Evolutionary conservation across 495 filamentous ascomycete genomes (phyloP), one percentile per base, ranked within the genome.

Genomic region (Hypoxylon fuscum): DNA sequence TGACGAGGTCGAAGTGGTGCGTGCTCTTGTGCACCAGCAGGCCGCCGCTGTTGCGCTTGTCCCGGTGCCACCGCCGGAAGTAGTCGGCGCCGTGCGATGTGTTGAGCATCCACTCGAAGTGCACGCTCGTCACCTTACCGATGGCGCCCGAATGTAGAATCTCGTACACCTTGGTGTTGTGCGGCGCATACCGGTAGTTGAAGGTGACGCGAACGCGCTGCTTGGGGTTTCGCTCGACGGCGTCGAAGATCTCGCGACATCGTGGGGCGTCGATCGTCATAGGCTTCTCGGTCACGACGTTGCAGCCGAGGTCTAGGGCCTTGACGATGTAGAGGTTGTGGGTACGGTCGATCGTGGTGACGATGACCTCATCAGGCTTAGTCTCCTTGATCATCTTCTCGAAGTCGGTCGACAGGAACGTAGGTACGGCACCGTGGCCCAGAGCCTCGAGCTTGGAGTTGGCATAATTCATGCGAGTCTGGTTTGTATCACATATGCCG

Each of bases 91-190:
- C 84, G 66, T 87, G 84, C 10, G 75, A 76, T 5, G 82, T 84
- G 64, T 87, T 83, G 23, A 87, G 77, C 67, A 84, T 73, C 83
- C 83, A 85, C 62, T 85, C 82, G 55, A 87, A 85, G 63, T 85
- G 84, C 38, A 87, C 79, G 9, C 78, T 81, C 12, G 78, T 79
- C 0, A 85, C 77, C 15, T 68, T 67, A 2, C 84, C 83, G 64
- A 87, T 83, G 5, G 77, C 79, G 14, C 81, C 81, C 0, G 76
- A 68, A 12, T 68, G 72, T 9, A 85, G 60, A 3, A 87, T 40
- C 62, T 81, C 77, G 57, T 71, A 77, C n/a, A 80, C 70, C 42
- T 75, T 76, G 43, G 79, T 81, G 72, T 81, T 79, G 74, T 81
- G 79, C 48, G 79, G 79, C 21, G 79, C 79, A 69, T 81, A 81